phyloP scores from a whole-genome alignment of 73 alveolate species.

The Stentor roeselii region DNA sequence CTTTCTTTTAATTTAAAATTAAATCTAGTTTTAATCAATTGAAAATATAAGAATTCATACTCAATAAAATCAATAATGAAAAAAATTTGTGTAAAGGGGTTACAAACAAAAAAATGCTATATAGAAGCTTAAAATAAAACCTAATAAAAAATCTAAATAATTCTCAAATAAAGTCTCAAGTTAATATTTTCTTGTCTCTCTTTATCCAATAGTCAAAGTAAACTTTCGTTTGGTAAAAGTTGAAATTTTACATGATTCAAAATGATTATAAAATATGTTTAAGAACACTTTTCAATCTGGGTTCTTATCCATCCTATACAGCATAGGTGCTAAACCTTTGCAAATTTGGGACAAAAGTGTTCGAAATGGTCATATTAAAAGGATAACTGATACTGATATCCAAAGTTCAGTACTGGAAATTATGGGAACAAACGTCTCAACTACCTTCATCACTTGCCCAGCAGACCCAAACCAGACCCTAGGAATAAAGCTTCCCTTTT shows the following conservation, averaged over 20 bases:
- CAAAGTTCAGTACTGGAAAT: slow-evolving; percentile 87
- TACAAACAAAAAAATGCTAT: background rate
- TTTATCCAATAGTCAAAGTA: too few relatives aligned
- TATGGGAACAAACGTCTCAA: slow-evolving; percentile 88
- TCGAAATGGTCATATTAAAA: slow-evolving; percentile 87
- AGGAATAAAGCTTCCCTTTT: slow-evolving; percentile 88
- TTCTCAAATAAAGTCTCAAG: too few relatives aligned
- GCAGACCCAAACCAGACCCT: slow-evolving; percentile 78
- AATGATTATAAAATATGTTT: slow-evolving; percentile 49
- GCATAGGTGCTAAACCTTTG: slow-evolving; percentile 85
- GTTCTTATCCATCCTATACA: slow-evolving; percentile 78
- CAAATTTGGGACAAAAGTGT: slow-evolving; percentile 83
- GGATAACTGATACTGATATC: slow-evolving; percentile 89
- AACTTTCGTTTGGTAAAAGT: background rate
- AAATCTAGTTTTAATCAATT: too few relatives aligned
- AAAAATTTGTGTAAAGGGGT: background rate
- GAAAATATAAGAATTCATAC: too few relatives aligned
- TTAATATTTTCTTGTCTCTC: too few relatives aligned
- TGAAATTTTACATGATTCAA: background rate
- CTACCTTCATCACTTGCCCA: slow-evolving; percentile 85
- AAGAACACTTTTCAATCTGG: slow-evolving; percentile 86
- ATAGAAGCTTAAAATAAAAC: too few relatives aligned
- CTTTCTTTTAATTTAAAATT: too few relatives aligned
- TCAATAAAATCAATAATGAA: too few relatives aligned
- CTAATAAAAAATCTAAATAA: too few relatives aligned